Evolutionary conservation across 2,329 filamentous ascomycete species (phyloP).

Genomic region (Monosporascus ibericus): DNA sequence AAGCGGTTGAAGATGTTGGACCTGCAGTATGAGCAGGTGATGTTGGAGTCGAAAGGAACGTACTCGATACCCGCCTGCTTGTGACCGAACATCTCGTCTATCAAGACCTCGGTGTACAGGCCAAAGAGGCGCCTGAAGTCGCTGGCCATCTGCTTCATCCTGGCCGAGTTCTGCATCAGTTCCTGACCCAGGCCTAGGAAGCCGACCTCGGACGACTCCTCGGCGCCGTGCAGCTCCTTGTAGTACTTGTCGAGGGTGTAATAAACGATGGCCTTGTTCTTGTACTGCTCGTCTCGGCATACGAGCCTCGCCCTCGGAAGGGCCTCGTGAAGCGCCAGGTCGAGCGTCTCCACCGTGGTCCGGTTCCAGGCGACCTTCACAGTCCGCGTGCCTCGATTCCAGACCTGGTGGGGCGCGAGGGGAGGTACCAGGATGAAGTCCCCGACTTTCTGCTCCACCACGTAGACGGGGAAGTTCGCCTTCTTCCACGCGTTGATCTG

Average conservation of each 20-base stretch:
- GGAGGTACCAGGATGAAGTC: constrained; percentile 94
- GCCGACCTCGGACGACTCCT: constrained; percentile 40
- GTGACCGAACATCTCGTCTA: constrained; percentile 79
- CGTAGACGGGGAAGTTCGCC: constrained; percentile 85
- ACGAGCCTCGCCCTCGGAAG: constrained; percentile 84
- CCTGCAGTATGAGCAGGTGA: constrained; percentile 93
- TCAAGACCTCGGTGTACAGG: constrained; percentile 70
- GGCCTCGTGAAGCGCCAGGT: constrained; percentile 79
- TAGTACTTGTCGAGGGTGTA: constrained; percentile 79
- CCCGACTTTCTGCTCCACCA: constrained; percentile 83
- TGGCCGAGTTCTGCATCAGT: constrained; percentile 33
- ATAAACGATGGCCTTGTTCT: constrained; percentile 94
- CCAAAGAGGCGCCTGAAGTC: constrained; percentile 79
- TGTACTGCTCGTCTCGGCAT: constrained; percentile 96
- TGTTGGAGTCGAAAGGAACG: constrained; percentile 78
- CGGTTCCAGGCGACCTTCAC: constrained; percentile 99
- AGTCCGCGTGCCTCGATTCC: constrained; percentile 92
- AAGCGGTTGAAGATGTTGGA: constrained; percentile 98
- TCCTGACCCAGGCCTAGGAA: constrained; percentile 43
- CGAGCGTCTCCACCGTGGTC: constrained; percentile 84
- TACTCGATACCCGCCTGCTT: constrained; percentile 69
- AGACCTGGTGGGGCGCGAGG: constrained; percentile 74
- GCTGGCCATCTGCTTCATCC: constrained; percentile 63
- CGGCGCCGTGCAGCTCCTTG: constrained; percentile 48
- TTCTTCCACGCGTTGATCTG: constrained; percentile 94